A percentile compares a stretch with the other conserved stretches of the same genome.
Conservation (phyloP, 106 monocot genomes). For the Xerophyta viscosa region DNA sequence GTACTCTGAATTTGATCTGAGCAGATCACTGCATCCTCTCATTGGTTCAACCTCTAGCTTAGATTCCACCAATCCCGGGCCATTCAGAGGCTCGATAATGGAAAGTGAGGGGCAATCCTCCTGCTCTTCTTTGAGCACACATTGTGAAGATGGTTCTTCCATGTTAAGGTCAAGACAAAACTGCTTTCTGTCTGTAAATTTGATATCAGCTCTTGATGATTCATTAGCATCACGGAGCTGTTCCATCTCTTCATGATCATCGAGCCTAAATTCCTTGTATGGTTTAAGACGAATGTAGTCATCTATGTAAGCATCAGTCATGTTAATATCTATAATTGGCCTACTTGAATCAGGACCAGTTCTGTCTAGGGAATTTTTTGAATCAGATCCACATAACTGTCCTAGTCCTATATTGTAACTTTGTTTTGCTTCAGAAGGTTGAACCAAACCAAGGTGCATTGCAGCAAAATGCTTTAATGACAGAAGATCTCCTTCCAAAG, state of each 20-base stretch:
- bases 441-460: slow-evolving; percentile 22
- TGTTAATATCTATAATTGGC: slow-evolving; percentile 14
- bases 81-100: neutral
- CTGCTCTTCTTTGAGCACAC: slow-evolving; percentile 12
- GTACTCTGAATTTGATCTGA: slow-evolving; percentile 16
- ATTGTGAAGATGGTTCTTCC: slow-evolving; percentile 5
- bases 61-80: slow-evolving; percentile 1
- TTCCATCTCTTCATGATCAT: neutral
- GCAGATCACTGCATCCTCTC: neutral
- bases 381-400: slow-evolving; percentile 3
- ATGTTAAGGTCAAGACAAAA: slow-evolving; percentile 20
- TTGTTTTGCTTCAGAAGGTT: slow-evolving; percentile 6
- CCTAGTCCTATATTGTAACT: slow-evolving; percentile 5
- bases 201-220: neutral
- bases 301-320: slow-evolving; percentile 3
- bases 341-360: neutral
- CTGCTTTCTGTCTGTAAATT: neutral
- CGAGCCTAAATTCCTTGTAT: neutral
- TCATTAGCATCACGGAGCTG: slow-evolving; percentile 4
- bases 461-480: slow-evolving; percentile 31
- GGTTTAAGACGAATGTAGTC: neutral
- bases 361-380: slow-evolving; percentile 3
- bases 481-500: slow-evolving; percentile 56
- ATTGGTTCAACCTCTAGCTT: slow-evolving; percentile 12
- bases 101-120: slow-evolving; percentile 1